These are phyloP conservation scores for Paramecium primaurelia DNA, from an alignment of 73 alveolate species.

Conservation along the genomic window DNA sequence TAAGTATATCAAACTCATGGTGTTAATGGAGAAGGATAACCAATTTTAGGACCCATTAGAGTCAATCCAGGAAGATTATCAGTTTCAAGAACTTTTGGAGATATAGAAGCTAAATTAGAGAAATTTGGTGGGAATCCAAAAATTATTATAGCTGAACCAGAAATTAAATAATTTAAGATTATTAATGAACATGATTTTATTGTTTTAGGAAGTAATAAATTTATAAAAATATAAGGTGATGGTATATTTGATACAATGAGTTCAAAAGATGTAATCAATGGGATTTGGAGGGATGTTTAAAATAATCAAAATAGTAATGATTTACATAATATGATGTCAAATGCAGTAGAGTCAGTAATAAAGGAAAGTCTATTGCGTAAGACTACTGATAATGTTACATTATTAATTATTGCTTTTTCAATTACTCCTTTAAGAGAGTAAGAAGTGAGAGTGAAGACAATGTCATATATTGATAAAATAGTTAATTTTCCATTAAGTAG, in stretches of 20 bases:
- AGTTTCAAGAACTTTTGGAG: slow-evolving; percentile 96
- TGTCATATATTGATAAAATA: neutral
- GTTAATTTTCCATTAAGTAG: neutral
- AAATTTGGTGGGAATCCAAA: slow-evolving; percentile 95
- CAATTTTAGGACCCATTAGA: slow-evolving; percentile 76
- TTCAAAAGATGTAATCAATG: slow-evolving; percentile 84
- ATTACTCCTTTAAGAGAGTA: neutral
- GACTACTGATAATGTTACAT: slow-evolving; percentile 96
- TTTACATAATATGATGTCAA: slow-evolving; percentile 83
- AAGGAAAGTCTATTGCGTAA: slow-evolving; percentile 83
- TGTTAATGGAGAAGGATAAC: neutral
- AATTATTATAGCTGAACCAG: slow-evolving; percentile 93
- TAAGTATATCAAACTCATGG: slow-evolving; percentile 69
- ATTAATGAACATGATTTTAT: slow-evolving; percentile 72
- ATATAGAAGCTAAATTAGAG: slow-evolving; percentile 88
- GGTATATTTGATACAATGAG: slow-evolving; percentile 95
- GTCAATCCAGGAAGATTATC: slow-evolving; percentile 92
- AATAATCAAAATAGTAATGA: neutral
- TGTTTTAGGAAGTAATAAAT: slow-evolving; percentile 61
- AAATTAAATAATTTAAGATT: slow-evolving; percentile 79
- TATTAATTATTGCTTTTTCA: slow-evolving; percentile 82
- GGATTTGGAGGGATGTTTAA: slow-evolving; percentile 59
- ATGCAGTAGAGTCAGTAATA: slow-evolving; percentile 88
- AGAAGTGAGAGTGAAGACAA: neutral
- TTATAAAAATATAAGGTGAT: slow-evolving; percentile 54